Base-by-base conservation (phyloP, 2,329 filamentous ascomycete genomes). In the Cordyceps sp. region DNA sequence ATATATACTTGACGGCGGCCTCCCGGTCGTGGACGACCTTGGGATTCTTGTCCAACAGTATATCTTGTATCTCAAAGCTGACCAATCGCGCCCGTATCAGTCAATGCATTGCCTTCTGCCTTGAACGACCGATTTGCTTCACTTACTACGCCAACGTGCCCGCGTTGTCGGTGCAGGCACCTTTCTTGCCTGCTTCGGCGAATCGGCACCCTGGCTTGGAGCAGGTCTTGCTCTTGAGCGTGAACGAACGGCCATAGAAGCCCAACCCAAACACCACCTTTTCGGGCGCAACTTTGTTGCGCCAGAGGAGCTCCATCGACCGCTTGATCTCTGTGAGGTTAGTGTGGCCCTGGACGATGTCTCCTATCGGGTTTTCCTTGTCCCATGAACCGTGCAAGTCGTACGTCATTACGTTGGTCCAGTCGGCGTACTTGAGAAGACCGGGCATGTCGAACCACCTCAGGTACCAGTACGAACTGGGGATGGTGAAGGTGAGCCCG, bases 241-340 rank as follows among this genome's bases (percentile, higher is more conserved):
- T n/a, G n/a, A n/a, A n/a, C n/a, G n/a, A n/a, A n/a, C 46, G 38
- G 1, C 59, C 59, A 35, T 65, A 64, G 35, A 59, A 63, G 1
- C 48, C 56, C 6, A 57, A 17, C 1, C 63, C 62, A 13, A 67
- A 34, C 6, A 45, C 47, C 6, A 69, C 39, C 33, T 64, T 59
- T 0, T 32, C 20, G 0, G 64, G 49, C 1, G 46, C 39, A 2
- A 70, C 43, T 16, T 54, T 40, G 20, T 51, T 55, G 3, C 59
- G 47, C 60, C 64, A 67, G 5, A 68, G 42, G 0, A 67, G 53
- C 4, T 63, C 52, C 0, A 62, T 30, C 0, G 49, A 49, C 1
- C 39, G 19, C 5, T 57, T 45, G 14, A 65, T 64, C 41, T 66
- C 60, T 3, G 59, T 61, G 0, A 66, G 33, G 37, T 66, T 64